Base-by-base conservation (phyloP, 768 basidiomycete genomes). In the Mrakia gelida region DNA sequence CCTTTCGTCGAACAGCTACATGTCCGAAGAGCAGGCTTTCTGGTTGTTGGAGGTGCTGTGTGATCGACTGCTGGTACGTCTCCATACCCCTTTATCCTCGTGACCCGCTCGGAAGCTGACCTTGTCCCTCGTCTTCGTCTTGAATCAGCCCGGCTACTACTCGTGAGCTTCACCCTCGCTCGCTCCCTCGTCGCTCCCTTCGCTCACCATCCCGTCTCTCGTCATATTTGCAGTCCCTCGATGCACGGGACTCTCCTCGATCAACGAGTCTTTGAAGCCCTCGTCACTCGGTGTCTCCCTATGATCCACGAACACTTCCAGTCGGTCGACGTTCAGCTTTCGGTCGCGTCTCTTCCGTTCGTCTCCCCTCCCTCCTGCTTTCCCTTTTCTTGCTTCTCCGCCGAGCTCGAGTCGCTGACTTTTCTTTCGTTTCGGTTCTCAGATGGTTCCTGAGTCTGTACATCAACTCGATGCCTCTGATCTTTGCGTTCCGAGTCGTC, bases 181-280 rank as follows among this genome's bases (percentile, higher is more conserved):
- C 49, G 1, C 59, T 28, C 18, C 59, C 26, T 26, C 59, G 5
- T 59, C n/a, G 30, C 49, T 56, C 16, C 32, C 18, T 45, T 30
- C 45, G 28, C 56, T 73, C 9, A 23, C 10, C 15, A 2, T 26
- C 13, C 9, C 45, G 5, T 18, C 28, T 18, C 28, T n/a, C 28
- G 11, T 16, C 81, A 28, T n/a, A 26, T 13, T 18, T 80, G 95
- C 94, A 59, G 59, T 80, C 93, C 94, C 2, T 96, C 95, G 0
- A 99, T 99, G 97, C 94, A 98, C 81, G 97, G 97, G 21, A 99
- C 97, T 0, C 88, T 99, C 16, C 89, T 99, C n/a, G 97, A 99
- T 83, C 97, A 99, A 84, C 89, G 95, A 28, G 97, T 99, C 0
- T 99, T 99, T 80, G 97, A 99, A 83, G 90, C 95, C 9, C 88